These are phyloP conservation scores for Melampsora americana DNA, from an alignment of 1,284 basidiomycete genomes.

Conservation along the genomic window DNA sequence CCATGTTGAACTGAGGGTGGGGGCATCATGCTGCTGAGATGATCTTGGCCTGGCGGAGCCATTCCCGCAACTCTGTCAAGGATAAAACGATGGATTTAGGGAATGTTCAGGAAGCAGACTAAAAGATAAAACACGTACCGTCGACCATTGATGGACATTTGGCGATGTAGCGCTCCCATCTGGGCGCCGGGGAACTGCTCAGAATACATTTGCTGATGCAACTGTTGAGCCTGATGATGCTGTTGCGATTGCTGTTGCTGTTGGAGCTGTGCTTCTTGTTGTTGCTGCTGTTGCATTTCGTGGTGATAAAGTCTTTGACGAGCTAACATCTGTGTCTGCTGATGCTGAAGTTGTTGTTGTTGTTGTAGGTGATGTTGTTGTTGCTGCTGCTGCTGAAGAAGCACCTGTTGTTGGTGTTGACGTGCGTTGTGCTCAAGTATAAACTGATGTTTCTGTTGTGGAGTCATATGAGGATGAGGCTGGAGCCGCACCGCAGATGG, in stretches of 20 bases:
- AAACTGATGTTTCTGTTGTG: background rate
- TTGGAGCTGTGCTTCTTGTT: background rate
- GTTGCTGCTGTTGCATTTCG: background rate
- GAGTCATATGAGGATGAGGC: background rate
- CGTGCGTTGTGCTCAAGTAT: background rate
- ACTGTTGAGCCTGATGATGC: constrained; percentile 30
- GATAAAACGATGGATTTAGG: background rate
- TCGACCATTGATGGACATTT: constrained; percentile 30
- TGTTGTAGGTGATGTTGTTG: too few relatives aligned
- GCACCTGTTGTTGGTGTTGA: background rate
- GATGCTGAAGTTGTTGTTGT: constrained; percentile 9
- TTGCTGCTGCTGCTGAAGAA: constrained; percentile 14
- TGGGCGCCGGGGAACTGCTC: constrained; percentile 34
- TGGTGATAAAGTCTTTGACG: too few relatives aligned
- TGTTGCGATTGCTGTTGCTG: background rate
- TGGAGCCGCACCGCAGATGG: background rate
- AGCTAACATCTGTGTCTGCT: background rate
- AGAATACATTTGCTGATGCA: constrained; percentile 29
- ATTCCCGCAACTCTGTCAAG: constrained; percentile 16
- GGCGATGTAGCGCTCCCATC: constrained; percentile 18
- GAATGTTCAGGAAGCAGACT: background rate
- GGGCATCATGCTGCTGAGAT: constrained; percentile 29
- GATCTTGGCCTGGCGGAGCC: constrained; percentile 28
- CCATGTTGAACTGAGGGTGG: constrained; percentile 27
- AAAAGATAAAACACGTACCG: constrained; percentile 23